Base-by-base conservation (phyloP, 2,329 filamentous ascomycete species). In the Penicillium sclerotiorum region DNA sequence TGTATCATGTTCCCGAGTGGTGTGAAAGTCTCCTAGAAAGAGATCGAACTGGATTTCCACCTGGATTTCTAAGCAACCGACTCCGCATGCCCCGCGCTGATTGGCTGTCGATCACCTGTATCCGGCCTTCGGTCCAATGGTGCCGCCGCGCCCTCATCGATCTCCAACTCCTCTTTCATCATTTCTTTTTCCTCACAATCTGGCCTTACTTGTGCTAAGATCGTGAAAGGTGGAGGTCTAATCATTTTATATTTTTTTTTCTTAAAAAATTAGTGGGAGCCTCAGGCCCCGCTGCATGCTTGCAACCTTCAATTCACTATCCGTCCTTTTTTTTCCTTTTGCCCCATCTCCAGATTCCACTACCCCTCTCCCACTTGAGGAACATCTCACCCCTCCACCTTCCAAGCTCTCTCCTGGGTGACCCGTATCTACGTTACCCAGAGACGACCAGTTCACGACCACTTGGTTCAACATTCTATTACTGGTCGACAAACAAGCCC, bases 401-500 rank as follows among this genome's bases (percentile, higher is more conserved):
- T 43, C n/a, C 22, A 45, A 33, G 15, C 15, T 1, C 20, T 32
- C 8, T 32, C 15, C 32, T 36, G 35, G 43, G 43, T 39, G 45
- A 28, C 25, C 18, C 13, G 25, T 40, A n/a, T n/a, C n/a, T n/a
- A n/a, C n/a, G n/a, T n/a, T n/a, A n/a, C n/a, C n/a, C n/a, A n/a
- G n/a, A n/a, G n/a, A n/a, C n/a, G n/a, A n/a, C n/a, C n/a, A n/a
- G n/a, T n/a, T n/a, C n/a, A n/a, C n/a, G n/a, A n/a, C 36, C 50
- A 30, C 50, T 38, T 27, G 49, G 56, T 56, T 50, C 53, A 53
- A 11, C 22, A 21, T 30, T 47, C 45, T 5, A 59, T 57, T 47
- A 53, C 53, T 52, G 63, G 63, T 63, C 66, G 69, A 66, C 67
- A 61, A n/a, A 59, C 59, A 67, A 61, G 68, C 68, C 68, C 67